These are phyloP conservation scores for Colletotrichum somersetense DNA, from an alignment of 2,329 filamentous ascomycete species.

Conservation along the genomic window DNA sequence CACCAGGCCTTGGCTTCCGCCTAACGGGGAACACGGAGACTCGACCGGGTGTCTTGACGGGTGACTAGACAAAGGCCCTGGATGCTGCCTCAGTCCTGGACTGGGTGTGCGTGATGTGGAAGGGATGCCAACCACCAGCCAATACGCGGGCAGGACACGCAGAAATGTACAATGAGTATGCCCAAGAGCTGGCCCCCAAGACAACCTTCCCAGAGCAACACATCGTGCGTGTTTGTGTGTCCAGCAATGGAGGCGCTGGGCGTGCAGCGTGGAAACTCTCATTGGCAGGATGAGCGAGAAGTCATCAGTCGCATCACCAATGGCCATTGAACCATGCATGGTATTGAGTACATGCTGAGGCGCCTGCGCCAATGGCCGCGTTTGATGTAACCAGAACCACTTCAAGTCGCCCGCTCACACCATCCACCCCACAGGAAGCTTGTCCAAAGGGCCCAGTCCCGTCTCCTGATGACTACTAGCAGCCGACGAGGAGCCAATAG, in stretches of 20 bases:
- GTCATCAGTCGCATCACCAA: conserved; percentile 7
- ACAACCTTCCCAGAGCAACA: not conserved
- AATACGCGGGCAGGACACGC: not conserved
- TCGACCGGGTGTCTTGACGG: conserved; percentile 19
- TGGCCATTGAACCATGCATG: not conserved
- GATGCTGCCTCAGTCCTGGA: conserved; percentile 20
- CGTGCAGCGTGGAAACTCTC: not conserved
- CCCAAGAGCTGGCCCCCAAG: conserved; percentile 1
- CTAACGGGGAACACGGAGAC: conserved; percentile 32
- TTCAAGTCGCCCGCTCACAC: conserved; percentile 8
- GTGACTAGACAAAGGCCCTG: conserved; percentile 22
- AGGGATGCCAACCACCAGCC: conserved; percentile 16
- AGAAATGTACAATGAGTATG: conserved; percentile 3
- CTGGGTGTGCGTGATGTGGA: conserved; percentile 34
- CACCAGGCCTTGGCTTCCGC: not conserved
- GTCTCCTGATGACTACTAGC: conserved; percentile 33
- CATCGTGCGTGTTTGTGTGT: not conserved
- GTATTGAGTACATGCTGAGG: conserved; percentile 27
- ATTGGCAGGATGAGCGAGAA: not conserved
- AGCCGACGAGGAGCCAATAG: conserved; percentile 35
- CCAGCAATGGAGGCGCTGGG: not conserved
- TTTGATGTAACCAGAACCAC: conserved; percentile 33
- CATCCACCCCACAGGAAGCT: conserved; percentile 34
- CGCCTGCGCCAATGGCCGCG: conserved; percentile 4
- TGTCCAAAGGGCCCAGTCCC: conserved; percentile 41